Evolutionary conservation across 1,284 basidiomycete species (phyloP), one percentile per base, ranked within the genome.

Genomic region (Phellinidium pouzarii): DNA sequence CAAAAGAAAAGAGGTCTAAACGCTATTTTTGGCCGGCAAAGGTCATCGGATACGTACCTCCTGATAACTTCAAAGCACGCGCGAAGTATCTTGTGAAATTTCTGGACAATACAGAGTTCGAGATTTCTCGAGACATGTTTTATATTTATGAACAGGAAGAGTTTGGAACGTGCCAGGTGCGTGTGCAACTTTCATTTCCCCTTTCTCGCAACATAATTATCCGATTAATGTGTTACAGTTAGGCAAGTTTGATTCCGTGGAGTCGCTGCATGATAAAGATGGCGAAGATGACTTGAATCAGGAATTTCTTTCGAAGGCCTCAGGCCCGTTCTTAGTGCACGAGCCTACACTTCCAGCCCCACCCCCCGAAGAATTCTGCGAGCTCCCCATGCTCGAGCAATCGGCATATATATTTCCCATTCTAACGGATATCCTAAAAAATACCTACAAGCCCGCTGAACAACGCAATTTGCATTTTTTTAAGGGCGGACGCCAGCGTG

Each of bases 321-420:
- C 53, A 29, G 25, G 20, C 63, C 29, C 27, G 8, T 19, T 54
- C 14, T 61, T 62, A 20, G 59, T 62, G 14, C 64, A 66, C 7
- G 71, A 72, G 57, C 74, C 76, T 3, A 59, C 64, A 5, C 68
- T 71, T 7, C 48, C 71, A 6, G 68, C 72, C 26, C 75, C 77
- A 11, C 56, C 64, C 0, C 61, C 68, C 5, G 60, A 62, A 0
- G 65, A 66, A 4, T 86, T 84, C 58, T 61, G 59, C 36, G 62
- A 68, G 26, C 71, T 85, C 26, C 54, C 71, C 5, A 69, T 84
- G n/a, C 69, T 69, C 8, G 67, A 76, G 43, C 84, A 89, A 59
- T 76, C 87, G 51, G 71, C 69, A 17, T 84, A 85, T 60, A 72
- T 77, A 25, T 84, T 81, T 55, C 79, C 80, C 2, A 71, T 87